These are phyloP conservation scores for Mycena rebaudengoi DNA, from an alignment of 768 basidiomycete species.

Conservation along the genomic window DNA sequence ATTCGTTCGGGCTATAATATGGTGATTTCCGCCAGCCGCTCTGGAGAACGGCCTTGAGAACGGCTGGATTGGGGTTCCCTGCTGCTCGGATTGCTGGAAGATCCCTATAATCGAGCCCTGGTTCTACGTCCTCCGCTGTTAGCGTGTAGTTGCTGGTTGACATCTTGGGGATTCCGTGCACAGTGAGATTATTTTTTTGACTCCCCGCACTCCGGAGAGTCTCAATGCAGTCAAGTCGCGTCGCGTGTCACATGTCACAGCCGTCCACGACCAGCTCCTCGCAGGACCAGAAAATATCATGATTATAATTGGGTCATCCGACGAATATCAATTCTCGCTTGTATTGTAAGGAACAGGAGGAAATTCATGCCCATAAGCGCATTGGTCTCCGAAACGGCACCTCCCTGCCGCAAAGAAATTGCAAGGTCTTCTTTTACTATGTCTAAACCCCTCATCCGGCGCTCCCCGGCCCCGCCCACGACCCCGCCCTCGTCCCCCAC, in stretches of 20 bases:
- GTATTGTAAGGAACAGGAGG: too few relatives aligned
- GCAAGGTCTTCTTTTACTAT: constrained; percentile 89
- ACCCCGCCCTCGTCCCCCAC: constrained; percentile 64
- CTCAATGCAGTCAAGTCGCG: too few relatives aligned
- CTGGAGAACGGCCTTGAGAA: constrained; percentile 9
- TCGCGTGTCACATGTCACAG: too few relatives aligned
- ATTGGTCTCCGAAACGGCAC: constrained; percentile 91
- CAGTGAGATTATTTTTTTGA: too few relatives aligned
- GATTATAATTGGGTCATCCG: too few relatives aligned
- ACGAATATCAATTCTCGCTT: too few relatives aligned
- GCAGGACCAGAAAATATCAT: too few relatives aligned
- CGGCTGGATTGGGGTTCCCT: constrained; percentile 1
- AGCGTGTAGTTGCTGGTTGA: neutral
- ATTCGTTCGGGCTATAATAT: neutral
- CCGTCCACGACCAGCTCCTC: too few relatives aligned
- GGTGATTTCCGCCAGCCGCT: neutral
- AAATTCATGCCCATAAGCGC: constrained; percentile 88
- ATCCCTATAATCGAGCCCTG: neutral
- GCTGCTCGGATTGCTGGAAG: constrained; percentile 4
- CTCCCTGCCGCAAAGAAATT: constrained; percentile 92
- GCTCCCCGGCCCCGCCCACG: constrained; percentile 64
- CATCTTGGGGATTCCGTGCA: too few relatives aligned
- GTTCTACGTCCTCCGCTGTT: constrained; percentile 7
- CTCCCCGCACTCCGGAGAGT: too few relatives aligned
- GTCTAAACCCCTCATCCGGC: constrained; percentile 72